Conservation (phyloP, 768 basidiomycete species). For the Suillus occidentalis region DNA sequence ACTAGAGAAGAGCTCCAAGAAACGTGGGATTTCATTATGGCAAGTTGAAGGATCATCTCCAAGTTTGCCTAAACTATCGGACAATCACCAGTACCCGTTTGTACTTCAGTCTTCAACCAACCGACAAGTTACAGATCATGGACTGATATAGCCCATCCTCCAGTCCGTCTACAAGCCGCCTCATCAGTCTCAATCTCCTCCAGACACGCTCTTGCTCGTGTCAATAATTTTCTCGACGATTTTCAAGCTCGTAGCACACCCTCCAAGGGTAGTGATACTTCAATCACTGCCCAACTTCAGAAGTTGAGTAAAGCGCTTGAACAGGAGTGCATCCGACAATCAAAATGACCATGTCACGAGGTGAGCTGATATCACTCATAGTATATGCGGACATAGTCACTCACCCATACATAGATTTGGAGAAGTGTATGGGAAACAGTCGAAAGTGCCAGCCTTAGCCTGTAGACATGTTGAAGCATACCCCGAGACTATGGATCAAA, state of each 20-base stretch:
- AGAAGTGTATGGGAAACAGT: not conserved
- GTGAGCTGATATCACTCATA: not conserved
- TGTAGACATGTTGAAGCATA: not conserved
- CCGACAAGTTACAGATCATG: conserved; percentile 31
- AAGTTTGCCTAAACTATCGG: too few relatives aligned
- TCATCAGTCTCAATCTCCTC: conserved; percentile 38
- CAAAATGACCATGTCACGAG: conserved; percentile 11
- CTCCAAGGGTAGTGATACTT: conserved; percentile 51
- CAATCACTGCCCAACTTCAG: conserved; percentile 59
- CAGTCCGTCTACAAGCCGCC: conserved; percentile 44
- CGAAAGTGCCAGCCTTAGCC: not conserved
- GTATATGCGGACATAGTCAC: not conserved
- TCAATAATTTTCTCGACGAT: conserved; percentile 50
- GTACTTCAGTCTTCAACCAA: not conserved
- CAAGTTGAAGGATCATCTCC: too few relatives aligned
- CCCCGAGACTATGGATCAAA: not conserved
- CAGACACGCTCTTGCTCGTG: conserved; percentile 39
- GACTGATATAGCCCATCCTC: conserved; percentile 48
- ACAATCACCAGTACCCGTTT: too few relatives aligned
- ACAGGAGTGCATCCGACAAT: conserved; percentile 35
- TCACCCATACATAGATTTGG: not conserved
- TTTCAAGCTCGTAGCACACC: conserved; percentile 47
- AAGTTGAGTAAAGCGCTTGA: conserved; percentile 56
- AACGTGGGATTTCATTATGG: not conserved
- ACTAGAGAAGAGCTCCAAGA: not conserved